A percentile compares a stretch with the other conserved stretches of the same genome.
Conservation (phyloP, 352 stramenopile genomes). For the Phytophthora tentaculata region DNA sequence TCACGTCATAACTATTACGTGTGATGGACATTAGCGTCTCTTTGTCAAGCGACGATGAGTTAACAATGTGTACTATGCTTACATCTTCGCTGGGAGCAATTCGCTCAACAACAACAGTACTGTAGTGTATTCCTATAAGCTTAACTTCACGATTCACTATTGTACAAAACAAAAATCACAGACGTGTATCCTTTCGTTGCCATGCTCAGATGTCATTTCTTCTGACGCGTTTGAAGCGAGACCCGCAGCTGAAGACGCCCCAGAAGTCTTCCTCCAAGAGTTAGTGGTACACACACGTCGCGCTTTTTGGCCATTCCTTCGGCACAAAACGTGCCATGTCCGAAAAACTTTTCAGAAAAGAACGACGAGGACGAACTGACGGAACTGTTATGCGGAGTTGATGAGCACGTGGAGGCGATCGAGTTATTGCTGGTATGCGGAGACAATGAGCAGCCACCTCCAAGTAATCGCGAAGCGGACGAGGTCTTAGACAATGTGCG, state of each 20-base stretch:
- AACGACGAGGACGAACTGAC: conserved; percentile 33
- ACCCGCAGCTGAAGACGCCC: conserved; percentile 65
- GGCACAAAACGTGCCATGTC: conserved; percentile 73
- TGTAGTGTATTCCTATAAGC: too few species aligned
- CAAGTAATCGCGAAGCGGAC: conserved; percentile 34
- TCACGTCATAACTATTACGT: too few species aligned
- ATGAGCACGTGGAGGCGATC: conserved; percentile 39
- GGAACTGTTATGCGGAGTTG: conserved; percentile 33
- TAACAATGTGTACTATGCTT: too few species aligned
- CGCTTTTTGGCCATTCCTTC: conserved; percentile 54
- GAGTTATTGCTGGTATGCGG: conserved; percentile 32
- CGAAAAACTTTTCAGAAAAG: conserved; percentile 55
- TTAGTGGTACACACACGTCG: conserved; percentile 65
- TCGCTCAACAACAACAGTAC: too few species aligned
- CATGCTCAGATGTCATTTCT: conserved; percentile 27
- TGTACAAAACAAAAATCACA: too few species aligned
- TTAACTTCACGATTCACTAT: too few species aligned
- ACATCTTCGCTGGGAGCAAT: too few species aligned
- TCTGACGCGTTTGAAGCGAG: conserved; percentile 54
- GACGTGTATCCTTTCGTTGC: too few species aligned
- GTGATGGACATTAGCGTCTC: too few species aligned
- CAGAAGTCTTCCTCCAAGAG: conserved; percentile 65
- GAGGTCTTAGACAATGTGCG: conserved; percentile 40
- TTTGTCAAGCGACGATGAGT: too few species aligned
- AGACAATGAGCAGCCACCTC: conserved; percentile 34